These are phyloP conservation scores for Saccharomyces mikatae DNA, from an alignment of 805 yeast genomes.

Conservation along the genomic window DNA sequence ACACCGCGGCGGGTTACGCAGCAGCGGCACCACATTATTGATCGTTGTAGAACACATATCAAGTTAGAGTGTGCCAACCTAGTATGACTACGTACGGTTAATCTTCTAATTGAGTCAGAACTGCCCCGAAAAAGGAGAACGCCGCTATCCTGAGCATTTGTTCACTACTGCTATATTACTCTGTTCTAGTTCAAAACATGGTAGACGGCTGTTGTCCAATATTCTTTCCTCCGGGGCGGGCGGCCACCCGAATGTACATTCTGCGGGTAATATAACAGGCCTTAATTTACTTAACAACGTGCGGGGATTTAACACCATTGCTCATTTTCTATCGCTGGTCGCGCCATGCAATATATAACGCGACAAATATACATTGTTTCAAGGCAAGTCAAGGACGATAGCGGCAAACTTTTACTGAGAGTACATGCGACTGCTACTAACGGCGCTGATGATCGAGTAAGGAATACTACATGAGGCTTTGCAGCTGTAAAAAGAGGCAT, in stretches of 20 bases:
- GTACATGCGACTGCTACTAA: not conserved
- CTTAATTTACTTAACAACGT: not conserved
- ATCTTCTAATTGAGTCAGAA: not conserved
- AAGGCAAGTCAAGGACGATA: not conserved
- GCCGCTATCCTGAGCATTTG: not conserved
- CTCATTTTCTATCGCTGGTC: not conserved
- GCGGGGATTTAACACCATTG: not conserved
- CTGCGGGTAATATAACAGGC: not conserved
- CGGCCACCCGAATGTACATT: not conserved
- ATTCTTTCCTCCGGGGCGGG: not conserved
- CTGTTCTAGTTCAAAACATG: not conserved
- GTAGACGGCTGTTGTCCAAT: not conserved
- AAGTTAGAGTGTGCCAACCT: not conserved
- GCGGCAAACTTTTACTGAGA: not conserved
- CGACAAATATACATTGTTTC: not conserved
- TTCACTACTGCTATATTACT: not conserved
- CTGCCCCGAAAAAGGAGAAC: not conserved
- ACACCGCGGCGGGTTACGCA: not conserved
- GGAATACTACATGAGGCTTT: not conserved
- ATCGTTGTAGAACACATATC: not conserved
- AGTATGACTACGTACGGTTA: not conserved
- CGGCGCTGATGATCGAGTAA: not conserved
- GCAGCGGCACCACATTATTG: not conserved
- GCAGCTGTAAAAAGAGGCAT: not conserved
- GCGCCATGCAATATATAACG: not conserved